Evolutionary conservation across 2,329 filamentous ascomycete species (phyloP).

Genomic region (Hypoxylon sp.): DNA sequence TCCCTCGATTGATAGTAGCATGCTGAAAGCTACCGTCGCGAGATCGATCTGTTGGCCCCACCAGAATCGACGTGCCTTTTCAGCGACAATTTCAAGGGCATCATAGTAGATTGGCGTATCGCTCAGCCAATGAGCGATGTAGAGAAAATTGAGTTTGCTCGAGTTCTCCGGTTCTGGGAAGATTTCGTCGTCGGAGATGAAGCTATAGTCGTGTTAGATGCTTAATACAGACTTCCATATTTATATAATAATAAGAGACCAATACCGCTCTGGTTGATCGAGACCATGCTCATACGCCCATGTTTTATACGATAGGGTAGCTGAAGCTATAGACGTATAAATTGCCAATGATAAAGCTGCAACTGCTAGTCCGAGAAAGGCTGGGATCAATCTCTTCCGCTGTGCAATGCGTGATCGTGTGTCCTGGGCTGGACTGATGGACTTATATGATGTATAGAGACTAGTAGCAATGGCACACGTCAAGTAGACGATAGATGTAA

Average conservation of each 20-base stretch:
- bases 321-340: conserved; percentile 53
- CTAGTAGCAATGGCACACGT: conserved; percentile 54
- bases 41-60: conserved; percentile 74
- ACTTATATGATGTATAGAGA: conserved; percentile 57
- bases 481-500: conserved; percentile 53
- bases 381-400: conserved; percentile 54
- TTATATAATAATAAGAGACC: conserved; percentile 11
- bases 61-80: conserved; percentile 70
- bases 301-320: conserved; percentile 56
- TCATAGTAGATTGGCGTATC: conserved; percentile 68
- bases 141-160: conserved; percentile 57
- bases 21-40: conserved; percentile 67
- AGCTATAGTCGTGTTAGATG: conserved; percentile 40
- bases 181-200: conserved; percentile 50
- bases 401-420: conserved; percentile 56
- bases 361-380: conserved; percentile 55
- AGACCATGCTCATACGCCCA: conserved; percentile 59
- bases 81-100: conserved; percentile 68
- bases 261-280: conserved; percentile 52
- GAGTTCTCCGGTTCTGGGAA: conserved; percentile 52
- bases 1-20: conserved; percentile 72
- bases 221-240: not conserved
- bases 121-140: conserved; percentile 67
- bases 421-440: conserved; percentile 56
- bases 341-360: conserved; percentile 52